phyloP scores from a whole-genome alignment of 495 filamentous ascomycete species.

The Tuber indicum region DNA sequence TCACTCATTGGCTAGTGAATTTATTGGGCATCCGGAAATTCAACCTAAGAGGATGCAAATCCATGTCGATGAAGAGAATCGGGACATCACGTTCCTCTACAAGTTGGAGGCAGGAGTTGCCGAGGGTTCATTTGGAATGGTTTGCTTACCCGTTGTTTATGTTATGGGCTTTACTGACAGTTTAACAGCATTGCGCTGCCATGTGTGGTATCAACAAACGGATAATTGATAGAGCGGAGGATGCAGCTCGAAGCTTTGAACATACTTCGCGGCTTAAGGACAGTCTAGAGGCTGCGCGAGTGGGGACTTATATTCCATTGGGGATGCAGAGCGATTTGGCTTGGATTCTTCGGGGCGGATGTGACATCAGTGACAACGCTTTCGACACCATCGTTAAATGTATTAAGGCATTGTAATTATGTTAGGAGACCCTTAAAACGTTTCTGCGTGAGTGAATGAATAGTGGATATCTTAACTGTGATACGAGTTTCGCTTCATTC shows the following conservation, averaged over 20 bases:
- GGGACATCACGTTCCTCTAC: constrained; percentile 88
- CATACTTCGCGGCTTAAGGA: constrained; percentile 85
- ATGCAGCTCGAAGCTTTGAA: constrained; percentile 90
- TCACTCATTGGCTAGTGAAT: constrained; percentile 86
- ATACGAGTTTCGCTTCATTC: constrained; percentile 5
- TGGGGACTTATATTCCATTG: constrained; percentile 70
- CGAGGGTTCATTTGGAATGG: constrained; percentile 96
- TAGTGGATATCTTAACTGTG: neutral
- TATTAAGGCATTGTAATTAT: constrained; percentile 28
- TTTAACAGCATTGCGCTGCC: constrained; percentile 67
- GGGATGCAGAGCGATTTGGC: constrained; percentile 89
- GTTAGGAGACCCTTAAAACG: neutral
- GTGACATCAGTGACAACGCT: constrained; percentile 20
- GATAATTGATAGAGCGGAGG: constrained; percentile 80
- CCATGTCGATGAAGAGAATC: constrained; percentile 75
- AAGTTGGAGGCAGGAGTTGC: constrained; percentile 92
- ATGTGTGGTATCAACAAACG: constrained; percentile 90
- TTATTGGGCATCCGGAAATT: constrained; percentile 81
- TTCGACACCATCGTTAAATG: constrained; percentile 32
- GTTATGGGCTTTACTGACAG: constrained; percentile 1
- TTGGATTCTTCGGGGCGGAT: constrained; percentile 58
- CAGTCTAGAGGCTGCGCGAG: constrained; percentile 71
- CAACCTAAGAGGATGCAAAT: constrained; percentile 84
- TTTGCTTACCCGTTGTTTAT: constrained; percentile 7
- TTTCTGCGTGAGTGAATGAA: neutral